These are phyloP conservation scores for Xerocomus nothofagi DNA, from an alignment of 1,284 basidiomycete species.

Conservation along the genomic window DNA sequence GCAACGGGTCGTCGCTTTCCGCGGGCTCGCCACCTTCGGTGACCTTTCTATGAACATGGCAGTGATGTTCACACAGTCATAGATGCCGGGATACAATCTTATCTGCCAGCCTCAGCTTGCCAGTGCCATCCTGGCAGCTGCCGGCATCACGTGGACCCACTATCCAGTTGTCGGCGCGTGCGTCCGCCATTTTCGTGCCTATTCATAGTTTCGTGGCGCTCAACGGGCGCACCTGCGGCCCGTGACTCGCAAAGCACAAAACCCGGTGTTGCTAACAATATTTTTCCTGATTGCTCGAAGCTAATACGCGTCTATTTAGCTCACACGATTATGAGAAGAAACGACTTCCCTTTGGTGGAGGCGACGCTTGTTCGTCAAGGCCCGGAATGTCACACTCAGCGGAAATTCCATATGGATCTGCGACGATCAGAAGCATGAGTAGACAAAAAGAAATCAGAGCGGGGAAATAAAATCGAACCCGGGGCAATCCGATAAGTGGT, in stretches of 20 bases:
- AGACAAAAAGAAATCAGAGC: slow-evolving; percentile 6
- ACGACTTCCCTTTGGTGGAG: background rate
- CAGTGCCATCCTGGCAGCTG: no score
- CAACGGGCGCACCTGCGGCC: background rate
- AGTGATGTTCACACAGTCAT: no score
- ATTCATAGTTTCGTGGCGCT: background rate
- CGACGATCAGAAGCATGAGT: slow-evolving; percentile 24
- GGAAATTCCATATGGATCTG: background rate
- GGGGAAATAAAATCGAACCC: slow-evolving; percentile 3
- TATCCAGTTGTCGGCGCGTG: no score
- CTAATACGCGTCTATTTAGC: background rate
- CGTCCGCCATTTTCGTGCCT: no score
- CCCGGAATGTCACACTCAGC: background rate
- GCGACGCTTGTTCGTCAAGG: slow-evolving; percentile 21
- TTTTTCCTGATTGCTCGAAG: background rate
- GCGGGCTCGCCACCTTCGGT: no score
- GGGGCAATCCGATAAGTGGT: background rate
- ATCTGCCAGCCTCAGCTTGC: background rate
- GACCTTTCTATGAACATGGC: no score
- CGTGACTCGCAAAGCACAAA: background rate
- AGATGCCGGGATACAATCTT: background rate
- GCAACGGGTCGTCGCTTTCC: no score
- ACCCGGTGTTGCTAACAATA: background rate
- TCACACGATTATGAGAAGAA: slow-evolving; percentile 6
- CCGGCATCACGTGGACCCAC: background rate